Percentiles rank a stretch among this genome's conserved stretches.
Conservation (phyloP, 345 rosid species). For the Boechera divaricarpa region DNA sequence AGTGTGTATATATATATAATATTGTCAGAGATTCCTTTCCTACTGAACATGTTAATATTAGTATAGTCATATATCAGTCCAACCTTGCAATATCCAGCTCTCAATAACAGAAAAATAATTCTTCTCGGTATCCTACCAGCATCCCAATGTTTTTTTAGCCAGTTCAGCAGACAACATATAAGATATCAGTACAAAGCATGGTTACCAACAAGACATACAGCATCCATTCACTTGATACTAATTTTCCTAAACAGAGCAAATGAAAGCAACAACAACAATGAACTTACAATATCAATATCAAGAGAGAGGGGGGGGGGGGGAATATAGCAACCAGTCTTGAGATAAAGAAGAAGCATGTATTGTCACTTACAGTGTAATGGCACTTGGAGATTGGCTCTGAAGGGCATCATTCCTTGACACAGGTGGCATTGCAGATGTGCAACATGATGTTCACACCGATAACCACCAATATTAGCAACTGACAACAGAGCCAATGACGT, state of each 20-base stretch:
- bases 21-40: background rate
- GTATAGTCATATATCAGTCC: background rate
- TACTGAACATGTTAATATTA: background rate
- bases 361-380: constrained; percentile 81
- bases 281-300: constrained; percentile 15
- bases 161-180: background rate
- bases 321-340: too few species aligned
- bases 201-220: background rate
- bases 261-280: constrained; percentile 1
- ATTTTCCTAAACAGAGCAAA: background rate
- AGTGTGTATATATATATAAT: background rate
- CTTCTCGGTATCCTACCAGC: background rate
- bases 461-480: constrained; percentile 65
- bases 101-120: background rate
- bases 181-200: background rate
- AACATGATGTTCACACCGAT: constrained; percentile 64
- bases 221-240: background rate
- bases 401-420: constrained; percentile 92
- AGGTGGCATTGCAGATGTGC: constrained; percentile 81
- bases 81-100: constrained; percentile 2
- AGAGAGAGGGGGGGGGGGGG: background rate
- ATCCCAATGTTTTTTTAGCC: background rate
- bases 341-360: background rate
- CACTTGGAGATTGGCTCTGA: constrained; percentile 58
- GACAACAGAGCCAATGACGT: constrained; percentile 23